Conservation (phyloP, 345 rosid genomes). For the Sonneratia alba region DNA sequence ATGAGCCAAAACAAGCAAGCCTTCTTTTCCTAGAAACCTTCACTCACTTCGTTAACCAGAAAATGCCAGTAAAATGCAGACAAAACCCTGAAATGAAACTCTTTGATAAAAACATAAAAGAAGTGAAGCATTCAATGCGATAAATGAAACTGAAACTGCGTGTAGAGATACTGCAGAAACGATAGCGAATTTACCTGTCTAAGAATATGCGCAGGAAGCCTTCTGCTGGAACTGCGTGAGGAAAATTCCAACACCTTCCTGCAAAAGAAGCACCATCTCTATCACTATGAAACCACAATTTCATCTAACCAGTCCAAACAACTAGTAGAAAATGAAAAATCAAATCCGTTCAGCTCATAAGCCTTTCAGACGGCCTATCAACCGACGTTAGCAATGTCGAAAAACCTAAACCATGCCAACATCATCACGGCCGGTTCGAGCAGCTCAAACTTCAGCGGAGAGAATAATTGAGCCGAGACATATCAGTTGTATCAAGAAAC, state of each 20-base stretch:
- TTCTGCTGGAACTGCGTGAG: conserved; percentile 33
- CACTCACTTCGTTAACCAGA: background rate
- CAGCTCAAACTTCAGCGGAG: background rate
- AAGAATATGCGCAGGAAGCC: conserved; percentile 37
- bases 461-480: background rate
- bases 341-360: background rate
- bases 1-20: background rate
- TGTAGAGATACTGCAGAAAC: background rate
- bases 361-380: background rate
- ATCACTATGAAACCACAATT: conserved; percentile 1
- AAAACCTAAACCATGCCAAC: background rate
- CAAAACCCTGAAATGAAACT: background rate
- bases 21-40: background rate
- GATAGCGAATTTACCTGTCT: conserved; percentile 24
- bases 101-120: background rate
- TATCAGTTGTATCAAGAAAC: background rate
- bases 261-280: conserved; percentile 2
- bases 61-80: background rate
- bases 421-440: background rate
- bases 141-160: too few relatives aligned
- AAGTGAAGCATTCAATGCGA: background rate
- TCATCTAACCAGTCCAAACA: background rate
- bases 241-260: conserved; percentile 68
- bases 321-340: background rate
- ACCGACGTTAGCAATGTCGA: background rate